These are phyloP conservation scores for Trichophyton verrucosum DNA, from an alignment of 2,329 filamentous ascomycete genomes.

Conservation along the genomic window DNA sequence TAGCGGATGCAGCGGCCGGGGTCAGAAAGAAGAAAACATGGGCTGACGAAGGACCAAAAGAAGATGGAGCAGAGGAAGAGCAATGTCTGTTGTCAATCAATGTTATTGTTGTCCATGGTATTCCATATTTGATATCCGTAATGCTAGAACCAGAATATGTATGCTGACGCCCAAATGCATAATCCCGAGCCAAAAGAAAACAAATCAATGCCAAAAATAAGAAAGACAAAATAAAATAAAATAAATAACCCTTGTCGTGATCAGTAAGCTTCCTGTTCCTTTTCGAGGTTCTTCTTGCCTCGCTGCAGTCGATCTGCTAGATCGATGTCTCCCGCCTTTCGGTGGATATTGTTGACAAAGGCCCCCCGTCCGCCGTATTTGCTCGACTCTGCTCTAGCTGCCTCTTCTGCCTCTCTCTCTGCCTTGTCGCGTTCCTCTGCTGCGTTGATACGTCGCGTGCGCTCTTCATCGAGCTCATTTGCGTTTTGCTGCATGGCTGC, in stretches of 20 bases:
- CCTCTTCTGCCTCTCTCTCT: conserved; percentile 54
- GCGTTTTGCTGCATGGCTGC: conserved; percentile 61
- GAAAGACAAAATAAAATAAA: background rate
- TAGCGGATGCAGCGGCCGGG: background rate
- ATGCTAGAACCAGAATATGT: background rate
- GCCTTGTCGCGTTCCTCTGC: conserved; percentile 53
- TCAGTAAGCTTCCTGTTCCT: conserved; percentile 26
- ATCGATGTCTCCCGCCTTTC: conserved; percentile 37
- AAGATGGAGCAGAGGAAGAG: background rate
- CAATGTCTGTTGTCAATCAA: background rate
- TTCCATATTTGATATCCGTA: background rate
- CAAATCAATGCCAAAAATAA: background rate
- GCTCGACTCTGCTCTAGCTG: conserved; percentile 44
- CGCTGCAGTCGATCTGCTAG: conserved; percentile 32
- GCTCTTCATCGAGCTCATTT: conserved; percentile 53
- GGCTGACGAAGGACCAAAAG: background rate
- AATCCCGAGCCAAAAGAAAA: background rate
- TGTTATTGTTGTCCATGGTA: background rate
- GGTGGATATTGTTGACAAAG: conserved; percentile 53
- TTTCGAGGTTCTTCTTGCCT: conserved; percentile 24
- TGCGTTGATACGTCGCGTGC: conserved; percentile 52
- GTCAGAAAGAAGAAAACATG: background rate
- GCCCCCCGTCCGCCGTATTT: conserved; percentile 52
- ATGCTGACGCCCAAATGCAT: background rate
- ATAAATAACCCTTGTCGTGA: background rate